Percentiles rank a stretch among this genome's conserved stretches.
Conservation (phyloP, 805 yeast species). For the Saturnispora quitensis region DNA sequence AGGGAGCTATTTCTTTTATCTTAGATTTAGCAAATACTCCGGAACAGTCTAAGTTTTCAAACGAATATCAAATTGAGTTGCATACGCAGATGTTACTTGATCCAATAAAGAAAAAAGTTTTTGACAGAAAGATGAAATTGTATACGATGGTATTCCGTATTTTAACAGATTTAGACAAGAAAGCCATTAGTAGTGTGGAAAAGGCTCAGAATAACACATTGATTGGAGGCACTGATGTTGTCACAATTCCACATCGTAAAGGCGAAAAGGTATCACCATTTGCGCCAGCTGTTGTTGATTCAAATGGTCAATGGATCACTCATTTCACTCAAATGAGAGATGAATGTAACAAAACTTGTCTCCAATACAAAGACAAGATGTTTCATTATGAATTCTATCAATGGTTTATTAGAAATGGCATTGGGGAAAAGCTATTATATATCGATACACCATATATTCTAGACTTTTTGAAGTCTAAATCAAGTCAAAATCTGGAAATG, state of each 20-base stretch:
- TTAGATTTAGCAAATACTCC: constrained; percentile 64
- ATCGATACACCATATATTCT: constrained; percentile 75
- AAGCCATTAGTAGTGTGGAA: constrained; percentile 38
- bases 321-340: constrained; percentile 56
- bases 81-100: constrained; percentile 24
- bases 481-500: constrained; percentile 55
- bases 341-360: constrained; percentile 63
- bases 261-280: background rate
- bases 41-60: constrained; percentile 52
- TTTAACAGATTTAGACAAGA: constrained; percentile 60
- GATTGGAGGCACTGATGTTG: constrained; percentile 10
- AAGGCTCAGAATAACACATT: constrained; percentile 17
- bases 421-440: constrained; percentile 66
- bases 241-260: background rate
- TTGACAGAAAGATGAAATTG: constrained; percentile 45
- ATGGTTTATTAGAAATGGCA: constrained; percentile 78
- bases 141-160: constrained; percentile 71
- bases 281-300: constrained; percentile 20
- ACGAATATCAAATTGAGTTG: constrained; percentile 41
- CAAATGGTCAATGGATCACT: constrained; percentile 31
- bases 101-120: constrained; percentile 43
- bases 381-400: constrained; percentile 90
- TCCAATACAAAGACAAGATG: constrained; percentile 66
- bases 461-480: constrained; percentile 62
- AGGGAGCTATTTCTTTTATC: constrained; percentile 79